Evolutionary conservation across 306 rosid species (phyloP), one percentile per base, ranked within the genome.

Genomic region (Amphicarpaea edgeworthii): DNA sequence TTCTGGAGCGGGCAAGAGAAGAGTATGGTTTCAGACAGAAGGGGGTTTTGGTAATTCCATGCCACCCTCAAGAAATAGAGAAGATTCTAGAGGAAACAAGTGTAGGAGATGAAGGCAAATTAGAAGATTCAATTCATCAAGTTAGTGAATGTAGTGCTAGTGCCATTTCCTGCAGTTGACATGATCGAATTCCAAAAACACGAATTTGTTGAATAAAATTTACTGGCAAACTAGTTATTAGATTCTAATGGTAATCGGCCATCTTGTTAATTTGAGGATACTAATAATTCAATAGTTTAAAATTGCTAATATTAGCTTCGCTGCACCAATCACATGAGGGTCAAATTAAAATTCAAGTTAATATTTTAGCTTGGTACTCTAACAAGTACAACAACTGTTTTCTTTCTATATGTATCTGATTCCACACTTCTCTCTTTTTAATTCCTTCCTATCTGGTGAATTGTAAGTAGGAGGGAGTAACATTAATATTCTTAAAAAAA

Each of bases 61-160:
- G 71, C 53, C 12, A 41, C 53, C 71, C 71, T 65, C 53, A 65
- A 20, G 71, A 65, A 65, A 37, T 65, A 47, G 60, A 64, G 70
- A 40, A 40, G 70, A 40, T 64, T 40, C 70, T 64, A 64, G 70
- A 64, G 8, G 28, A 38, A 37, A 28, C 32, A 28, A 28, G 4
- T 37, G 30, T 11, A n/a, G 24, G 17, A 64, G 30, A 38, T 64
- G 50, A 17, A 64, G 28, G 70, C 46, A 64, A 38, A 40, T 64
- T 64, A 19, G 11, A 26, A 19, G 30, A 40, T 38, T 64, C 50
- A 19, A 19, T 17, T 63, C 46, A 32, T 4, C 26, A 32, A 4
- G 26, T 34, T 19, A 62, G 15, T 62, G 68, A 62, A 37, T 62
- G 47, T 62, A 62, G n/a, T 11, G 12, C n/a, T 20, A 61, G 15